These are phyloP conservation scores for Penium margaritaceum DNA, from an alignment of 139 green algal species.

Conservation along the genomic window DNA sequence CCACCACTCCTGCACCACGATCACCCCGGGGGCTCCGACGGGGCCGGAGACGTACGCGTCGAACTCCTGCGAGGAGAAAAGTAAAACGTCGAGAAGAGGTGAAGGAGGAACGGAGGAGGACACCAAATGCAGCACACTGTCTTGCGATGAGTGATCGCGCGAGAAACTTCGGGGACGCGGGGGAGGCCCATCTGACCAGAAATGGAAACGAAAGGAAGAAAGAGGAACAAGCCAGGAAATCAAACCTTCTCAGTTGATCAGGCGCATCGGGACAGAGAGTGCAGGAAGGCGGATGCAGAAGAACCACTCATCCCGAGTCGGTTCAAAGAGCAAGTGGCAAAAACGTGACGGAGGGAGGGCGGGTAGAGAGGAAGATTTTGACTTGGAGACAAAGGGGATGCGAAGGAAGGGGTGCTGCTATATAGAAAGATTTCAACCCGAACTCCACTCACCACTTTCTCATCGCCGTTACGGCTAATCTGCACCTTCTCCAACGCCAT, in stretches of 20 bases:
- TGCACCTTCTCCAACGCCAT: constrained; percentile 43
- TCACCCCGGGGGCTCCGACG: constrained; percentile 17
- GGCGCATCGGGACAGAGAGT: too few relatives aligned
- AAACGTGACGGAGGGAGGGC: not conserved
- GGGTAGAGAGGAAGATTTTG: too few relatives aligned
- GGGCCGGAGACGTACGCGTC: constrained; percentile 28
- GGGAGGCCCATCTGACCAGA: not conserved
- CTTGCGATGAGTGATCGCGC: not conserved
- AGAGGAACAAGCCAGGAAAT: not conserved
- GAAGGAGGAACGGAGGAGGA: not conserved
- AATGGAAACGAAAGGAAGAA: constrained; percentile 3
- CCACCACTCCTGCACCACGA: constrained; percentile 54
- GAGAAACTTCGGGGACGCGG: not conserved
- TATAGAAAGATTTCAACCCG: not conserved
- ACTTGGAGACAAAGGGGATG: not conserved
- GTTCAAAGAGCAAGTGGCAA: constrained; percentile 2
- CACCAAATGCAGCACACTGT: not conserved
- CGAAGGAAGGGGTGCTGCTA: not conserved
- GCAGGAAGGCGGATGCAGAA: not conserved
- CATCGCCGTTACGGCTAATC: constrained; percentile 32
- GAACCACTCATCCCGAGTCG: not conserved
- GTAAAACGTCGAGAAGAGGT: not conserved
- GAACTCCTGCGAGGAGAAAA: constrained; percentile 21
- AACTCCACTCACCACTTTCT: not conserved
- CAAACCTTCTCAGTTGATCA: too few relatives aligned